These are phyloP conservation scores for Claviceps sp. DNA, from an alignment of 2,329 filamentous ascomycete genomes.

Conservation along the genomic window DNA sequence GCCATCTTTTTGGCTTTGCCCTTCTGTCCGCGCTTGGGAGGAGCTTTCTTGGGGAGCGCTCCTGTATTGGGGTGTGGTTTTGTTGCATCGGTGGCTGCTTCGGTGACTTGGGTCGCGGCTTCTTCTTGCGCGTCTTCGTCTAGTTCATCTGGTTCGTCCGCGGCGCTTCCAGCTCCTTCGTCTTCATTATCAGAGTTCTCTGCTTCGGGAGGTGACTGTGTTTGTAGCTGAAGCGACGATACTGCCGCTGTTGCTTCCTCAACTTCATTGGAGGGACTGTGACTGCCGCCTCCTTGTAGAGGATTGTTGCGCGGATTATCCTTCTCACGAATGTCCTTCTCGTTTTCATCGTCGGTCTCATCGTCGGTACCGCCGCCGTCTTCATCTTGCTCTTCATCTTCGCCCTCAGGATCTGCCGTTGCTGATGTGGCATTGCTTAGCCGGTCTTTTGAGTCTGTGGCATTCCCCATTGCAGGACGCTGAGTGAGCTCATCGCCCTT, in stretches of 20 bases:
- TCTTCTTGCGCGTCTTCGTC: conserved; percentile 7
- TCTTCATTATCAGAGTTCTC: neutral
- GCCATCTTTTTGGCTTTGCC: conserved; percentile 79
- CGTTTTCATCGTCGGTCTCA: conserved; percentile 15
- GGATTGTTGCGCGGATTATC: conserved; percentile 23
- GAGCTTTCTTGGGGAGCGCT: conserved; percentile 25
- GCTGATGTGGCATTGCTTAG: conserved; percentile 5
- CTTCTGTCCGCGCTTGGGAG: conserved; percentile 58
- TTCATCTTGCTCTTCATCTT: conserved; percentile 11
- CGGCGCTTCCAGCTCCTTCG: neutral
- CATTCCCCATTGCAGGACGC: conserved; percentile 7
- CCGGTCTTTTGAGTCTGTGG: conserved; percentile 7
- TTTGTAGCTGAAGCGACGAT: conserved; percentile 13
- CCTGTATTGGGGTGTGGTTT: neutral
- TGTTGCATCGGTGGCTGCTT: conserved; percentile 8
- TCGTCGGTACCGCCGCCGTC: conserved; percentile 14
- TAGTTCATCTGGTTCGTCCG: conserved; percentile 5
- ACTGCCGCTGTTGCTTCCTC: conserved; percentile 14
- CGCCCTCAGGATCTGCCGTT: conserved; percentile 17
- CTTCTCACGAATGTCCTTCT: conserved; percentile 9
- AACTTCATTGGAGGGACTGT: conserved; percentile 14
- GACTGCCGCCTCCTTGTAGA: conserved; percentile 17
- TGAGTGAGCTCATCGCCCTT: conserved; percentile 10
- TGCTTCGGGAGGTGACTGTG: conserved; percentile 4
- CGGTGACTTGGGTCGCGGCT: conserved; percentile 7